These are phyloP conservation scores for Cytospora paraplurivora DNA, from an alignment of 2,329 filamentous ascomycete species.

Conservation along the genomic window DNA sequence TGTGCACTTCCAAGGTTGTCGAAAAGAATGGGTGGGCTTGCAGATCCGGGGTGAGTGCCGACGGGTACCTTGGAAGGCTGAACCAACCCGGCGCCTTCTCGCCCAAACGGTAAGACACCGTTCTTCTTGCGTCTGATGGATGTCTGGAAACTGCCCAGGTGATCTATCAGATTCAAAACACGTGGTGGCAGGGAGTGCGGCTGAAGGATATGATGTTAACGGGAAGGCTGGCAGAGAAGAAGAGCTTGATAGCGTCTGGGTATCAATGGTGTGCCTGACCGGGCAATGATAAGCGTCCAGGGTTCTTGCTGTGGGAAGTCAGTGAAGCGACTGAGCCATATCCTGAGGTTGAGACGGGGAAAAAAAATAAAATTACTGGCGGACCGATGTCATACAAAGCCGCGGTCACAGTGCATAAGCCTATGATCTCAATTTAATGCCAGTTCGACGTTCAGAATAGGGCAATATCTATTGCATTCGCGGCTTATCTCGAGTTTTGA, in stretches of 20 bases:
- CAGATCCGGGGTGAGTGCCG: slow-evolving; percentile 8
- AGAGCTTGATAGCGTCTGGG: neutral
- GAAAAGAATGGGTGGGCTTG: neutral
- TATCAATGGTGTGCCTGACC: neutral
- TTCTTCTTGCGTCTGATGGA: neutral
- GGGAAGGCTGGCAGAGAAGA: neutral
- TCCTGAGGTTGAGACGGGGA: neutral
- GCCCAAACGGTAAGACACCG: neutral
- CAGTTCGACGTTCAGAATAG: too few species aligned
- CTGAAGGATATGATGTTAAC: slow-evolving; percentile 1
- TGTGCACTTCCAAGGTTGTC: neutral
- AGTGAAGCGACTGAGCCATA: neutral
- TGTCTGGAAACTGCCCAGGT: neutral
- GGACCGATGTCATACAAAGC: slow-evolving; percentile 2
- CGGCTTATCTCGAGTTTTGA: too few species aligned
- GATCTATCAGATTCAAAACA: slow-evolving; percentile 5
- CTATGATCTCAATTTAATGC: too few species aligned
- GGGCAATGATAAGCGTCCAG: neutral
- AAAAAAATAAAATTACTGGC: neutral
- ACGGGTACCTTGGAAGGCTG: neutral
- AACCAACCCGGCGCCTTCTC: neutral
- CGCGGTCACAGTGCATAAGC: neutral
- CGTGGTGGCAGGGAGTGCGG: slow-evolving; percentile 20
- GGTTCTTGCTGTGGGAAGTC: slow-evolving; percentile 3
- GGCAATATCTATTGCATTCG: too few species aligned